Evolutionary conservation across 306 rosid genomes (phyloP).

Genomic region (Quillaja saponaria): DNA sequence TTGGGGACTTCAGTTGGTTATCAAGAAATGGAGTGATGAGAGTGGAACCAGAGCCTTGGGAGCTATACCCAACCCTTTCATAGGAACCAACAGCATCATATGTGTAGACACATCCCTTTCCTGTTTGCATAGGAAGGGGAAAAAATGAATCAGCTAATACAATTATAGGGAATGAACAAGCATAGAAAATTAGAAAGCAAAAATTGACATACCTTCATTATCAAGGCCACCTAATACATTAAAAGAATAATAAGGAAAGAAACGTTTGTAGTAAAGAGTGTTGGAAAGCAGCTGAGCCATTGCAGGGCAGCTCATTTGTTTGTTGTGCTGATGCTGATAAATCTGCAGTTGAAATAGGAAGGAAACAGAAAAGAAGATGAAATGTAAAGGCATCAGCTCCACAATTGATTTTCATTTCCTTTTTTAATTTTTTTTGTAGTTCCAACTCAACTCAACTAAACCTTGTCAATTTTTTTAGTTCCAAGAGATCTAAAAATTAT

Average conservation of each 20-base stretch:
- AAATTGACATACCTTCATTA: slow-evolving; percentile 65
- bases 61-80: slow-evolving; percentile 94
- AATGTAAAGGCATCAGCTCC: slow-evolving; percentile 1
- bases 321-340: slow-evolving; percentile 96
- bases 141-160: slow-evolving; percentile 2
- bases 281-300: slow-evolving; percentile 96
- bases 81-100: slow-evolving; percentile 99
- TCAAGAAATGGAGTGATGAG: slow-evolving; percentile 88
- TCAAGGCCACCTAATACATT: slow-evolving; percentile 98
- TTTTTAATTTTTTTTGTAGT: background rate
- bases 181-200: slow-evolving; percentile 17
- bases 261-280: slow-evolving; percentile 93
- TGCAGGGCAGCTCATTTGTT: slow-evolving; percentile 98
- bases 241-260: slow-evolving; percentile 92
- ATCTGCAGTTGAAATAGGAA: slow-evolving; percentile 44
- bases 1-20: slow-evolving; percentile 89
- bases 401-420: background rate
- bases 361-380: background rate
- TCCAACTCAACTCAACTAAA: no score
- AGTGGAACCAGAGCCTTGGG: slow-evolving; percentile 98
- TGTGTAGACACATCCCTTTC: slow-evolving; percentile 98
- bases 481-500: background rate
- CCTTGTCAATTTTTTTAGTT: no score
- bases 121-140: slow-evolving; percentile 31
- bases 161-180: slow-evolving; percentile 16